Evolutionary conservation across 2,329 filamentous ascomycete species (phyloP).

Genomic region (Neofusicoccum laricinum): DNA sequence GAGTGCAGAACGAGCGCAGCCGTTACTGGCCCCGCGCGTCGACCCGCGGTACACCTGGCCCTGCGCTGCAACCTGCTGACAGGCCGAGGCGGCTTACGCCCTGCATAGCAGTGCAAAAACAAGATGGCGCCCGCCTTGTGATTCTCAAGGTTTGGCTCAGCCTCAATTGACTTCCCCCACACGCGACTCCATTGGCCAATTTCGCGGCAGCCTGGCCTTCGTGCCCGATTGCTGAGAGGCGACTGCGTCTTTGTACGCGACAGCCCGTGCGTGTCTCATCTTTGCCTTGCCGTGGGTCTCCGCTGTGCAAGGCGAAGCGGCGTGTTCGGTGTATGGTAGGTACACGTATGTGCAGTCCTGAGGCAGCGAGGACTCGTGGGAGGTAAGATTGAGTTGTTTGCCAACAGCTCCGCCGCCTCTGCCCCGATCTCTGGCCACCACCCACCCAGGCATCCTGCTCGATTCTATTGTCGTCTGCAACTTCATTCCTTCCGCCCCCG

Average conservation of each 20-base stretch:
- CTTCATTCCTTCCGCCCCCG: too few species aligned
- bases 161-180: neutral
- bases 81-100: neutral
- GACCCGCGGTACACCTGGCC: neutral
- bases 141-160: neutral
- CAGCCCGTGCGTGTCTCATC: slow-evolving; percentile 1
- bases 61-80: slow-evolving; percentile 2
- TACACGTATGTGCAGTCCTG: too few species aligned
- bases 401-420: too few species aligned
- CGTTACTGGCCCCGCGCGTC: neutral
- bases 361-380: too few species aligned
- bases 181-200: neutral
- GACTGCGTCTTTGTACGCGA: neutral
- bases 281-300: neutral
- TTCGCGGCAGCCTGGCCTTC: neutral
- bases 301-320: neutral
- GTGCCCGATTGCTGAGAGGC: neutral
- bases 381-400: too few species aligned
- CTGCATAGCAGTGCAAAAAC: neutral
- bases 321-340: neutral
- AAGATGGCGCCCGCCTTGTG: neutral
- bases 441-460: too few species aligned
- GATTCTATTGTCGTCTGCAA: too few species aligned
- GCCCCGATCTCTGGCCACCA: too few species aligned
- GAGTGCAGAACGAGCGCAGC: neutral